Base-by-base conservation (phyloP, 352 stramenopile genomes). In the Globisporangium barbulae region DNA sequence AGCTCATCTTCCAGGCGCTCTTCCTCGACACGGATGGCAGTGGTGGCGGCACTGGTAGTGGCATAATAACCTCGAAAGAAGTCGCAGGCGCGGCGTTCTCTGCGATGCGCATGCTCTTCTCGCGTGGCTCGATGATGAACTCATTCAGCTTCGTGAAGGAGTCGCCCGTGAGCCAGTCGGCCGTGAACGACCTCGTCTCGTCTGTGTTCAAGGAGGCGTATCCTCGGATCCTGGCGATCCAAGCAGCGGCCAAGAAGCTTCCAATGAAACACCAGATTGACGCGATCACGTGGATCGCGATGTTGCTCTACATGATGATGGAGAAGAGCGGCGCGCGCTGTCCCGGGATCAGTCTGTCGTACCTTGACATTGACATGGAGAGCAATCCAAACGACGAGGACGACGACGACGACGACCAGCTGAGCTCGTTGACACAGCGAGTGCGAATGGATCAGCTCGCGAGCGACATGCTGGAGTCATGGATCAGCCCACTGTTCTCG, bases 241-340 rank as follows among this genome's bases (percentile, higher is more conserved):
- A 85, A 13, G 47, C 58, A 22, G 71, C 68, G 30, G 84, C 81
- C 13, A 76, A 87, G 49, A 59, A 55, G 9, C 64, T 91, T 15
- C 71, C 81, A 33, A 70, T 85, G 48, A 86, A 89, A 53, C 67
- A 81, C 41, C 84, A 93, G 55, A 61, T 83, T 6, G 69, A 91
- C 52, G 83, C 81, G 0, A 70, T 82, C 22, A 67, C 78, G 35
- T 93, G 81, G 82, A 67, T 93, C 31, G 56, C 77, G 1, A 91
- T 90, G 86, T 63, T 95, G n/a, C 63, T 91, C 42, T 86, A 77
- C 63, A 89, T 88, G 62, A 92, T 95, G 83, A 92, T 93, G 79
- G 84, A 93, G 44, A 75, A 78, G 25, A 91, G 70, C 9, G 86
- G 86, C 2, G 82, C 81, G 10, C 69, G 70, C 33, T 91, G 76